These are phyloP conservation scores for Volvox reticuliferus DNA, from an alignment of 139 green algal species.

Conservation along the genomic window DNA sequence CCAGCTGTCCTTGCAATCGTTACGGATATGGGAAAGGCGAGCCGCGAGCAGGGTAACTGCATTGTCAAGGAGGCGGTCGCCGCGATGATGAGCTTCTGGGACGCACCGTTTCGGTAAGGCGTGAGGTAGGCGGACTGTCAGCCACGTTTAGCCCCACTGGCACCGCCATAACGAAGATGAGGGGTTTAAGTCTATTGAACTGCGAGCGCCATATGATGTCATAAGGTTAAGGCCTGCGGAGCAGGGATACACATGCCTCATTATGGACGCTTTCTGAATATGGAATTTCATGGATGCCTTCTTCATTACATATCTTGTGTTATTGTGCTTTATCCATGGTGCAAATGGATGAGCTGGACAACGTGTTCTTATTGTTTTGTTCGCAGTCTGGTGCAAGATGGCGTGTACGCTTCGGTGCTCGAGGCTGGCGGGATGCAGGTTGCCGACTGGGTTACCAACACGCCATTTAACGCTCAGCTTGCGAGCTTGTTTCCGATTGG, in stretches of 20 bases:
- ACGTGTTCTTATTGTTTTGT: neutral
- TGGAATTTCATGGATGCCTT: no score
- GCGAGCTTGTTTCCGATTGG: constrained; percentile 78
- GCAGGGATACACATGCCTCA: no score
- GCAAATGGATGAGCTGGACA: no score
- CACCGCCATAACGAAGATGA: no score
- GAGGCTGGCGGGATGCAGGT: constrained; percentile 67
- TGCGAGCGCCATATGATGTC: no score
- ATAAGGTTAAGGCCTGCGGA: no score
- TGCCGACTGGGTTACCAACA: constrained; percentile 71
- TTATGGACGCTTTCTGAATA: no score
- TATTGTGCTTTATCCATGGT: no score
- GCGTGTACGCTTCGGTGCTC: constrained; percentile 67
- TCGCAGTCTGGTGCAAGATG: constrained; percentile 66
- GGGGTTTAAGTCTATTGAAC: no score
- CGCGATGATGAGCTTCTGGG: constrained; percentile 81
- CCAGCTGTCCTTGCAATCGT: constrained; percentile 59
- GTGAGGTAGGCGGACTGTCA: neutral
- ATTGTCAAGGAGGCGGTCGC: constrained; percentile 90
- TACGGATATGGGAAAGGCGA: constrained; percentile 72
- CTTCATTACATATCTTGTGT: no score
- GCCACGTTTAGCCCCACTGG: no score
- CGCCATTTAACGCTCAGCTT: constrained; percentile 70
- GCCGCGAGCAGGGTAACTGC: constrained; percentile 88
- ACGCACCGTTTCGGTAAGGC: constrained; percentile 72